Evolutionary conservation across 768 basidiomycete genomes (phyloP).

Genomic region (Rhizopogon vinicolor): DNA sequence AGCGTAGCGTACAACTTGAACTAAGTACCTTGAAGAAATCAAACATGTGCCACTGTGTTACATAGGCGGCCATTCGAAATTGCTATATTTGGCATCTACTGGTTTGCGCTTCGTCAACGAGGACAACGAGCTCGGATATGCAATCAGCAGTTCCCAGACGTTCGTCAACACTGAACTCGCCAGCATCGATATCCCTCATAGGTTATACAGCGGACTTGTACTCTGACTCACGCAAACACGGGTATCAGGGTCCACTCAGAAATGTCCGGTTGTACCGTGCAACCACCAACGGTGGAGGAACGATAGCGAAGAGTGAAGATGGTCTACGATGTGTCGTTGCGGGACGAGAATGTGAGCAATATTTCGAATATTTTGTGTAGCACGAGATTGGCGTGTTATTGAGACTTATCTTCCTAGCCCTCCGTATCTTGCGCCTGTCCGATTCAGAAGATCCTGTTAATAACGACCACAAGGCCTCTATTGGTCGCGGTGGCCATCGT

Average conservation of each 20-base stretch:
- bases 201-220: slow-evolving; percentile 25
- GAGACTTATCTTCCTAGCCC: slow-evolving; percentile 35
- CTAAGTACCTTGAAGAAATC: too few species aligned
- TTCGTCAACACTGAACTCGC: slow-evolving; percentile 19
- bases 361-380: slow-evolving; percentile 7
- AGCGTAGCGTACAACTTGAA: too few species aligned
- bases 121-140: slow-evolving; percentile 11
- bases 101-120: background rate
- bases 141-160: slow-evolving; percentile 21
- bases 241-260: slow-evolving; percentile 39
- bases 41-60: too few species aligned
- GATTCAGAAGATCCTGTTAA: slow-evolving; percentile 36
- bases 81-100: too few species aligned
- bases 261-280: slow-evolving; percentile 60
- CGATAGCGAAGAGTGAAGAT: slow-evolving; percentile 66
- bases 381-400: background rate
- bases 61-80: too few species aligned
- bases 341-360: slow-evolving; percentile 67
- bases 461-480: slow-evolving; percentile 45
- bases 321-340: slow-evolving; percentile 65
- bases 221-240: slow-evolving; percentile 40
- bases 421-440: slow-evolving; percentile 56
- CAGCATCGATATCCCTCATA: background rate
- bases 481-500: slow-evolving; percentile 58
- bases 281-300: slow-evolving; percentile 57